Percentiles rank a stretch among this genome's conserved stretches.
Evolutionary conservation across 2,329 filamentous ascomycete species (phyloP).

Genomic region (Ophiostoma triangulosporum): DNA sequence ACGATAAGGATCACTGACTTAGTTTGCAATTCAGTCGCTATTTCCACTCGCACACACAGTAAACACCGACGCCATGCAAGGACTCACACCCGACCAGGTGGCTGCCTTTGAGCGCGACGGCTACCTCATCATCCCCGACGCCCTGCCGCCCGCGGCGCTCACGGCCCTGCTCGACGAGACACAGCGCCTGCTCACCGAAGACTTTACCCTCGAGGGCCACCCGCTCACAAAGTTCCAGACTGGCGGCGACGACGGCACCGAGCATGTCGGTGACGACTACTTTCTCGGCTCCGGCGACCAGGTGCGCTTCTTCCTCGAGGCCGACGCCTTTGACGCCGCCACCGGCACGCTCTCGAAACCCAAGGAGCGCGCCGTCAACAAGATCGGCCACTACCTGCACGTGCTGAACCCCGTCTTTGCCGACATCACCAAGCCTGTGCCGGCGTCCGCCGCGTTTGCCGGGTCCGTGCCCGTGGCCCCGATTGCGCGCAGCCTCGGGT

Average conservation of each 20-base stretch:
- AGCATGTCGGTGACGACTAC: slow-evolving; percentile 88
- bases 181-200: slow-evolving; percentile 49
- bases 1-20: too few relatives aligned
- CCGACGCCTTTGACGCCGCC: slow-evolving; percentile 63
- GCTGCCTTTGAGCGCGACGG: slow-evolving; percentile 66
- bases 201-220: slow-evolving; percentile 68
- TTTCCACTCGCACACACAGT: too few relatives aligned
- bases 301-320: slow-evolving; percentile 93
- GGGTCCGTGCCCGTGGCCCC: slow-evolving; percentile 34
- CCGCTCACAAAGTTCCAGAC: slow-evolving; percentile 92
- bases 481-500: slow-evolving; percentile 60
- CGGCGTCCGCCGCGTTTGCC: slow-evolving; percentile 25
- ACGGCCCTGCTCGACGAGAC: slow-evolving; percentile 61
- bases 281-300: slow-evolving; percentile 85
- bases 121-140: slow-evolving; percentile 76
- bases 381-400: slow-evolving; percentile 72
- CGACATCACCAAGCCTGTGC: slow-evolving; percentile 25
- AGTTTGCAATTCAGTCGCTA: too few relatives aligned
- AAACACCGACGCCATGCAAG: too few relatives aligned
- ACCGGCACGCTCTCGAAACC: slow-evolving; percentile 57
- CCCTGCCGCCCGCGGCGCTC: slow-evolving; percentile 54
- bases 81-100: slow-evolving; percentile 60
- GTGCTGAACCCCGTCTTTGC: slow-evolving; percentile 53
- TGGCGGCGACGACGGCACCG: slow-evolving; percentile 42
- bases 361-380: slow-evolving; percentile 78